Conservation (phyloP, 176 grass and related monocot species). For the Bothriochloa decipiens region DNA sequence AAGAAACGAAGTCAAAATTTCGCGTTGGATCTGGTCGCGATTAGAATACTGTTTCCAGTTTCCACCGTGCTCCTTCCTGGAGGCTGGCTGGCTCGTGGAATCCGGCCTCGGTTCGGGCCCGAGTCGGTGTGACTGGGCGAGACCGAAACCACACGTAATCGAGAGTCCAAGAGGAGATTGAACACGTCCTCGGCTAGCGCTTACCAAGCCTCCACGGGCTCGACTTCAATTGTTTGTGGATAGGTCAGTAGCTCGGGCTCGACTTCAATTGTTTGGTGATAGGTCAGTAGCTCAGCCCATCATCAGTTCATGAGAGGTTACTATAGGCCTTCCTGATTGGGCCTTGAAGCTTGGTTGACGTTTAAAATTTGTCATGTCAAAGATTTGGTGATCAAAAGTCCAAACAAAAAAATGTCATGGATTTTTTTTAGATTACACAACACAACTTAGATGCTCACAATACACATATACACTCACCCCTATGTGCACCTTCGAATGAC, state of each 20-base stretch:
- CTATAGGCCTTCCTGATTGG: neutral
- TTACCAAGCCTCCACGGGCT: neutral
- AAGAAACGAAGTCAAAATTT: neutral
- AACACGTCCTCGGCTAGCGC: neutral
- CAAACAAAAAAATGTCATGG: too few species aligned
- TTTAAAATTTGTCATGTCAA: too few species aligned
- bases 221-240: neutral
- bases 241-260: too few species aligned
- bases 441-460: too few species aligned
- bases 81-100: neutral
- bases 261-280: neutral
- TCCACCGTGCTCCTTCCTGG: neutral
- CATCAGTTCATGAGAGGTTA: neutral
- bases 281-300: neutral
- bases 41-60: neutral
- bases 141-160: neutral
- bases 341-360: too few species aligned
- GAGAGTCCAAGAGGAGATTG: neutral
- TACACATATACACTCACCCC: too few species aligned
- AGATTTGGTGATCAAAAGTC: too few species aligned
- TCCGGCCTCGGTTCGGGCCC: neutral
- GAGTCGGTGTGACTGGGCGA: neutral
- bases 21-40: neutral
- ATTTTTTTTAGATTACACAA: too few species aligned
- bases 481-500: too few species aligned